These are phyloP conservation scores for Penicillium glabrum DNA, from an alignment of 2,329 filamentous ascomycete species.

Conservation along the genomic window DNA sequence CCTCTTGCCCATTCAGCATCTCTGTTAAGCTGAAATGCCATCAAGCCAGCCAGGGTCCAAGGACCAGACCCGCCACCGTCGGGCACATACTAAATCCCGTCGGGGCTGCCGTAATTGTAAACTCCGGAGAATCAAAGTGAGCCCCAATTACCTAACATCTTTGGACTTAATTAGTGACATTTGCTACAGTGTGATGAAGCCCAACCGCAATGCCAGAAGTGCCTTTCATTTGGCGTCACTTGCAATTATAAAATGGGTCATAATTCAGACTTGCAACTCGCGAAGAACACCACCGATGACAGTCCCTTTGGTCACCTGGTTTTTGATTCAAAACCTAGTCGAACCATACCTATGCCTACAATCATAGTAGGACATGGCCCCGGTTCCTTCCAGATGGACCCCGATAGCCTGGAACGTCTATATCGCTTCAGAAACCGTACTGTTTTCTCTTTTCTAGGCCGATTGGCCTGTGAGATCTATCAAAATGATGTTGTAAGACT, in stretches of 20 bases:
- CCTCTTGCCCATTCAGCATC: background rate
- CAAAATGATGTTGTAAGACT: slow-evolving; percentile 6
- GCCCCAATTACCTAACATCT: background rate
- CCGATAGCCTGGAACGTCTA: slow-evolving; percentile 4
- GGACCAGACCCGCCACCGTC: slow-evolving; percentile 6
- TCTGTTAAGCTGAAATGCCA: background rate
- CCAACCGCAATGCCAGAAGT: slow-evolving; percentile 52
- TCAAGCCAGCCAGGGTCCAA: background rate
- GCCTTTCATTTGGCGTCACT: slow-evolving; percentile 41
- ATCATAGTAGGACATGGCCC: slow-evolving; percentile 9
- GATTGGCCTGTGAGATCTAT: slow-evolving; percentile 2
- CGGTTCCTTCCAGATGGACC: slow-evolving; percentile 9
- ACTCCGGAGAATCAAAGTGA: slow-evolving; percentile 18
- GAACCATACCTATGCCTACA: background rate
- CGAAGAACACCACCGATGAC: slow-evolving; percentile 31
- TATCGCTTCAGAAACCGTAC: slow-evolving; percentile 10
- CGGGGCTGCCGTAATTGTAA: slow-evolving; percentile 57
- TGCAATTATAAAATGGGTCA: slow-evolving; percentile 34
- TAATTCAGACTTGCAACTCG: slow-evolving; percentile 43
- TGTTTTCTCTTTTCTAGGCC: slow-evolving; percentile 6
- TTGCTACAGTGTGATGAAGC: slow-evolving; percentile 51
- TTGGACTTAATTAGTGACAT: slow-evolving; percentile 18
- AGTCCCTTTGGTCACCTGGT: slow-evolving; percentile 1
- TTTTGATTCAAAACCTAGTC: background rate
- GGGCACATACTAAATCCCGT: slow-evolving; percentile 53